phyloP scores from a whole-genome alignment of 2,329 filamentous ascomycete species.

The Cordyceps militaris region DNA sequence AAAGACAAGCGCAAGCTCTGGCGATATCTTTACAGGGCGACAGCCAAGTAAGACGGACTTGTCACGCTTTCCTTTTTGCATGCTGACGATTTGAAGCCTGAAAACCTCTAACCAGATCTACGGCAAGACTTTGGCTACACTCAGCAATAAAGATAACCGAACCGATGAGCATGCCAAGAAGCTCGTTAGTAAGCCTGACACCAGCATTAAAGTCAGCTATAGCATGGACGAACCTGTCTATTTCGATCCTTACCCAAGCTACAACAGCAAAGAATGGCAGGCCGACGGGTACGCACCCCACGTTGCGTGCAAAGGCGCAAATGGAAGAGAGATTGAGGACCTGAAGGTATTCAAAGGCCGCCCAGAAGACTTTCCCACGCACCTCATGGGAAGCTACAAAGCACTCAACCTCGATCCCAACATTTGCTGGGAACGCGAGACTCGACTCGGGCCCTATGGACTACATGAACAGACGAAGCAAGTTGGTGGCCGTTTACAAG shows the following conservation, averaged over 20 bases:
- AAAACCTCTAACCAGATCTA: slow-evolving; percentile 43
- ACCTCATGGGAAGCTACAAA: slow-evolving; percentile 57
- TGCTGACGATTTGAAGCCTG: slow-evolving; percentile 19
- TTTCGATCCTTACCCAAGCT: slow-evolving; percentile 66
- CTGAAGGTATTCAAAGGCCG: slow-evolving; percentile 57
- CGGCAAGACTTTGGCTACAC: slow-evolving; percentile 45
- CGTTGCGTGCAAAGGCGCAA: slow-evolving; percentile 57
- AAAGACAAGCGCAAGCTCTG: slow-evolving; percentile 37
- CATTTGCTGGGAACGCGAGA: slow-evolving; percentile 61
- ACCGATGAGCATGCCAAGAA: slow-evolving; percentile 24
- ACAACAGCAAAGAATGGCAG: slow-evolving; percentile 57
- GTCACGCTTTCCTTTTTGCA: slow-evolving; percentile 20
- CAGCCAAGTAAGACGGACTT: slow-evolving; percentile 29
- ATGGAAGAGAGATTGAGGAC: slow-evolving; percentile 53
- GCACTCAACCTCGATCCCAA: slow-evolving; percentile 54
- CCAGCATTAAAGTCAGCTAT: slow-evolving; percentile 28
- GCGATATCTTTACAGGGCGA: slow-evolving; percentile 34
- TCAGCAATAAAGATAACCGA: slow-evolving; percentile 35
- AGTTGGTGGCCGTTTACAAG: slow-evolving; percentile 29
- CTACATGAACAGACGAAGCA: slow-evolving; percentile 42
- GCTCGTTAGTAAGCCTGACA: slow-evolving; percentile 28
- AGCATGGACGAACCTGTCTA: slow-evolving; percentile 42
- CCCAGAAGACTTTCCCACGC: slow-evolving; percentile 50
- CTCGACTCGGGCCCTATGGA: slow-evolving; percentile 62
- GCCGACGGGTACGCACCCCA: slow-evolving; percentile 49